These are phyloP conservation scores for Chlorella sp. DNA, from an alignment of 139 green algal species.

Conservation along the genomic window DNA sequence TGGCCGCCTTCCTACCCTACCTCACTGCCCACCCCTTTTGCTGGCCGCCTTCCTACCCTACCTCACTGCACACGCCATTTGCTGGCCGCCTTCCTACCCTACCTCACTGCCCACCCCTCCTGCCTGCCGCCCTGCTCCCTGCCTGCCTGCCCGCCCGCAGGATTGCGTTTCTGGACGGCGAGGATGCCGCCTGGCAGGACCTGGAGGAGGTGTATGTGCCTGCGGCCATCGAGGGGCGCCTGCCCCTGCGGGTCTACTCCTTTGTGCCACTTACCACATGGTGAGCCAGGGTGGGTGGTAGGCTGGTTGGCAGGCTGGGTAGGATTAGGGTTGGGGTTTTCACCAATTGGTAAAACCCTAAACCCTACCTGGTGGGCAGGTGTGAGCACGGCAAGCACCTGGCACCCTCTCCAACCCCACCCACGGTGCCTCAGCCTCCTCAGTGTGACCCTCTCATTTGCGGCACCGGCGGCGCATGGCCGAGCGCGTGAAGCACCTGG, in stretches of 20 bases:
- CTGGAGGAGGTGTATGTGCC: slow-evolving; percentile 65
- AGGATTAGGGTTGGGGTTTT: too few species aligned
- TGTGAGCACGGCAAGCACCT: too few species aligned
- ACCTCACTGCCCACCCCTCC: neutral
- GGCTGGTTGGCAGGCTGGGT: too few species aligned
- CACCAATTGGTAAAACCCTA: too few species aligned
- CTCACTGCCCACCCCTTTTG: neutral
- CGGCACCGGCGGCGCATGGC: slow-evolving; percentile 55
- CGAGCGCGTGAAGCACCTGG: slow-evolving; percentile 38
- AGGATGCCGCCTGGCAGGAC: slow-evolving; percentile 53
- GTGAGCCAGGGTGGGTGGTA: slow-evolving; percentile 10
- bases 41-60: too few species aligned
- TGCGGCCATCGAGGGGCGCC: slow-evolving; percentile 42
- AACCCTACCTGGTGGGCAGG: too few species aligned
- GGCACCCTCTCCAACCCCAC: neutral
- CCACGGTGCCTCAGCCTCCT: too few species aligned
- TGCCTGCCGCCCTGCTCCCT: neutral
- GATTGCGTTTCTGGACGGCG: slow-evolving; percentile 36
- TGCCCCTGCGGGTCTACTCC: slow-evolving; percentile 50
- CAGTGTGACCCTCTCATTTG: too few species aligned
- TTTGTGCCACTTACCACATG: slow-evolving; percentile 55
- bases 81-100: neutral
- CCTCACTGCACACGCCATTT: too few species aligned
- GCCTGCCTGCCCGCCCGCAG: neutral
- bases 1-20: neutral